A percentile compares a stretch with the other conserved stretches of the same genome.
Evolutionary conservation across 2,329 filamentous ascomycete genomes (phyloP).

Genomic region (Penicillium oxalicum): DNA sequence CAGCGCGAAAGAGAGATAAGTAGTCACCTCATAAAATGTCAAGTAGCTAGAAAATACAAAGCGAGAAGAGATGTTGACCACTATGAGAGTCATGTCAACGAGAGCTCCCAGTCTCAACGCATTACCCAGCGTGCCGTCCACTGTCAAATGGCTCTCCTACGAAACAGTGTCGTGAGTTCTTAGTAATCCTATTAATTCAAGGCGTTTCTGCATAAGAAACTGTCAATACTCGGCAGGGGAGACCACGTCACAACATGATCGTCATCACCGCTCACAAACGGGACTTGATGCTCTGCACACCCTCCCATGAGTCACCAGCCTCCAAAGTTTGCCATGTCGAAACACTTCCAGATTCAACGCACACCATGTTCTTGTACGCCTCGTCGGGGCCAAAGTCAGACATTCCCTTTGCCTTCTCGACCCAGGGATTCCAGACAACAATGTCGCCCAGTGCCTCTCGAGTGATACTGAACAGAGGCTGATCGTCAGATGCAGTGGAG

Average conservation of each 20-base stretch:
- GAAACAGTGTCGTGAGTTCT: no score
- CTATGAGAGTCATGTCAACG: no score
- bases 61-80: no score
- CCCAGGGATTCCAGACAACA: slow-evolving; percentile 97
- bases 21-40: no score
- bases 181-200: no score
- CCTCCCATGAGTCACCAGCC: slow-evolving; percentile 64
- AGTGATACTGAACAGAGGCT: slow-evolving; percentile 63
- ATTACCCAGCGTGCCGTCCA: no score
- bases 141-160: no score
- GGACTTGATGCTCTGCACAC: slow-evolving; percentile 52
- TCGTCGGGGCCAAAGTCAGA: slow-evolving; percentile 84
- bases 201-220: no score
- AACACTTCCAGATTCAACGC: slow-evolving; percentile 84
- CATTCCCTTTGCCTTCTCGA: slow-evolving; percentile 73
- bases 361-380: slow-evolving; percentile 89
- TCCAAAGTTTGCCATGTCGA: slow-evolving; percentile 78
- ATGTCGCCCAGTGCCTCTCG: slow-evolving; percentile 82
- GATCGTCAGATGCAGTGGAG: slow-evolving; percentile 45
- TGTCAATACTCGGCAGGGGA: no score
- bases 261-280: slow-evolving; percentile 20
- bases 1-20: no score
- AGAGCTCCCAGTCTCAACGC: no score
- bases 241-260: neutral
- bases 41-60: no score